Evolutionary conservation across 805 yeast genomes (phyloP), one percentile per base, ranked within the genome.

Genomic region (Kodamaea kakaduensis): DNA sequence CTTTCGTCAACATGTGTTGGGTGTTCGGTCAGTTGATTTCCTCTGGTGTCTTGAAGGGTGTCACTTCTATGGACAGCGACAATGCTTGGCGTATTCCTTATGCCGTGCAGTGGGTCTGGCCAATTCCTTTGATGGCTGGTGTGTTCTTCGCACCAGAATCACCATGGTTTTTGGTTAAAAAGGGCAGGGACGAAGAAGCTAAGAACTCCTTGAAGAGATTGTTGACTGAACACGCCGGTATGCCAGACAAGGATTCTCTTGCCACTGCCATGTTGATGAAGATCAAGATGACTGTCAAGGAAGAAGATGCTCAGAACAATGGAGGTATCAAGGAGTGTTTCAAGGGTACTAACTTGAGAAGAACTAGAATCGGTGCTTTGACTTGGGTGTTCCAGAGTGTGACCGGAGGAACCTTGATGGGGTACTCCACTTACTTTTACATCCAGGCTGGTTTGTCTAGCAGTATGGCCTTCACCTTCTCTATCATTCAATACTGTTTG

Each of bases 1-100:
- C 77, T 4, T 69, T 60, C 39, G 69, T 69, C 40, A 74, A 73
- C 50, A 46, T 71, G 32, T 71, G 77, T 47, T 75, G 77, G 77
- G 69, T 68, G 22, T 48, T 73, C 40, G 84, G 84, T 25, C 81
- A 76, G 48, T 58, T 78, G 22, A 56, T 77, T 36, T 64, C 76
- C 6, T 55, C 76, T 7, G 78, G 82, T 38, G 71, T 78, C 13
- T 56, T 66, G 44, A 63, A 59, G 43, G 74, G 62, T 32, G 52
- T 56, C 31, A 50, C 50, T 17, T 36, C 34, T 19, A 42, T 22
- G 47, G 61, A 15, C 47, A 64, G 61, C n/a, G 14, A 13, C 3
- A 25, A 32, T 25, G 69, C 77, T 5, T 78, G 73, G 52, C 61
- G 66, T 38, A 59, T 67, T 29, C 71, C 72, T 1, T 69, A 62